A percentile compares a stretch with the other conserved stretches of the same genome.
Conservation (phyloP, 306 rosid species). For the Lathyrus sativus region DNA sequence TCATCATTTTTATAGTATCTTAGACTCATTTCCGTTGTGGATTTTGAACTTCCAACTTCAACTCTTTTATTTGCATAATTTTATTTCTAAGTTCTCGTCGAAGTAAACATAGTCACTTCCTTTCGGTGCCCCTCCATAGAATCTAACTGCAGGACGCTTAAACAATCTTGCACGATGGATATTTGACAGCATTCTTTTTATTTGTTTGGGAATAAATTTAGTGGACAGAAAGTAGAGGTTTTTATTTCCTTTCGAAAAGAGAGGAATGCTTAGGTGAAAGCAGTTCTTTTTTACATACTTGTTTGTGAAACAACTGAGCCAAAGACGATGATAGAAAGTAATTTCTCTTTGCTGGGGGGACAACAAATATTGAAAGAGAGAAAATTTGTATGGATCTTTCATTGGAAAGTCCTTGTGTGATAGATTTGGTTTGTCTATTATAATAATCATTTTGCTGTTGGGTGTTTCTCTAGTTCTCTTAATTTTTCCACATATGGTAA, state of each 20-base stretch:
- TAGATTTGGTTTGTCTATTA: background rate
- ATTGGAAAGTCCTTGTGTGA: background rate
- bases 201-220: background rate
- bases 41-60: constrained; percentile 18
- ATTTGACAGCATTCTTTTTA: background rate
- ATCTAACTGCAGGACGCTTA: constrained; percentile 8
- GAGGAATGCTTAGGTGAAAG: constrained; percentile 1
- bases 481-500: constrained; percentile 6
- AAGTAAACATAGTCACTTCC: constrained; percentile 18
- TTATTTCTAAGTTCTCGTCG: constrained; percentile 14
- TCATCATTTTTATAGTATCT: constrained; percentile 21
- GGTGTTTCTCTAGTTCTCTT: constrained; percentile 1
- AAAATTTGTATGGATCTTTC: background rate
- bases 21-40: background rate
- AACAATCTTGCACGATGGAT: constrained; percentile 1
- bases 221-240: background rate
- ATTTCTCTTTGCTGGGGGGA: constrained; percentile 8
- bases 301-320: constrained; percentile 1
- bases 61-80: constrained; percentile 22
- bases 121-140: constrained; percentile 9
- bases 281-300: background rate
- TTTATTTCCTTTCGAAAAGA: background rate
- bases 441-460: constrained; percentile 1
- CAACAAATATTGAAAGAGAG: constrained; percentile 19
- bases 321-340: background rate